phyloP scores from a whole-genome alignment of 257 asterid genomes.

The Fraxinus americana region DNA sequence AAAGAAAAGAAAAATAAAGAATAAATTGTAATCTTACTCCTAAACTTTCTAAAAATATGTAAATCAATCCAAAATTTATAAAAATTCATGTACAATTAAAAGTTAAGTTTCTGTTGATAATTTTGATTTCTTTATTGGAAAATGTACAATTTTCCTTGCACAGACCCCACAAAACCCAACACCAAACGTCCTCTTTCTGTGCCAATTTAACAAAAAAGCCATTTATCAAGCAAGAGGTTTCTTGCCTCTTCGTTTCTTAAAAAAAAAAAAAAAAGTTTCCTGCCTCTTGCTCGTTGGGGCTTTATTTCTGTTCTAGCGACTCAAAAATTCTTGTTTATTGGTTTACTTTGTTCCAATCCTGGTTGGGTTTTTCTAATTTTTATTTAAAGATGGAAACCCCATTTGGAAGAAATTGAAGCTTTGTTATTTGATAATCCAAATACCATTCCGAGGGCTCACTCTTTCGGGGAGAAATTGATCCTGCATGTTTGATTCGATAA shows the following conservation, averaged over 20 bases:
- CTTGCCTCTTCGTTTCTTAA: no score
- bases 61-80: no score
- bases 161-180: constrained; percentile 35
- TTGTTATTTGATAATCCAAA: constrained; percentile 15
- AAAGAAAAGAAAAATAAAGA: no score
- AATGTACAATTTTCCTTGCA: constrained; percentile 24
- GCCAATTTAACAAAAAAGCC: constrained; percentile 23
- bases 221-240: constrained; percentile 9
- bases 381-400: not conserved
- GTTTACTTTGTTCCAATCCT: constrained; percentile 39
- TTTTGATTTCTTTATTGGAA: constrained; percentile 24
- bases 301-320: constrained; percentile 36
- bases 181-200: constrained; percentile 31
- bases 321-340: constrained; percentile 48
- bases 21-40: no score
- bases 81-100: no score
- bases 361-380: constrained; percentile 20
- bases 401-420: not conserved
- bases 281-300: constrained; percentile 38
- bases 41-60: no score
- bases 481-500: constrained; percentile 38
- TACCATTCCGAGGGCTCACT: constrained; percentile 27
- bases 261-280: no score
- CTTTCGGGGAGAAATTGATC: constrained; percentile 32
- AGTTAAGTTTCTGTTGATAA: not conserved